Conservation (phyloP, 2,329 filamentous ascomycete species). For the Paraphaeosphaeria sporulosa region DNA sequence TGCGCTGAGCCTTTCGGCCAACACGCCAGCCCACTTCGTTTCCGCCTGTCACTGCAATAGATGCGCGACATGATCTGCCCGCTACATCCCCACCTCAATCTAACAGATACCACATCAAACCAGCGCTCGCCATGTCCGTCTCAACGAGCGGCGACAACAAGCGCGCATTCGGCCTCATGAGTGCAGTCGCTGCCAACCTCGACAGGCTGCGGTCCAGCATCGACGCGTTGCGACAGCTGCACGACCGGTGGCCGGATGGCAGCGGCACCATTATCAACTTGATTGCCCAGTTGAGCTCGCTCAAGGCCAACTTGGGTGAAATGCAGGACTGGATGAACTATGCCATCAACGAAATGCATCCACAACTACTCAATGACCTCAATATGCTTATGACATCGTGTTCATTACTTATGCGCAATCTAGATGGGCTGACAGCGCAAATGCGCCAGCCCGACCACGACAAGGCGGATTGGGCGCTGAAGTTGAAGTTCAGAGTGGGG, state of each 20-base stretch:
- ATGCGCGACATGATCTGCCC: constrained; percentile 26
- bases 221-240: constrained; percentile 43
- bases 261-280: constrained; percentile 44
- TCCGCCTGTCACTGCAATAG: constrained; percentile 14
- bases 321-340: constrained; percentile 47
- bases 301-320: constrained; percentile 44
- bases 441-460: constrained; percentile 42
- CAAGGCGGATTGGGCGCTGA: constrained; percentile 42
- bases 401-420: constrained; percentile 37
- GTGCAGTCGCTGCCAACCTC: constrained; percentile 38
- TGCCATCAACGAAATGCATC: constrained; percentile 43
- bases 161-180: constrained; percentile 37
- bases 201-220: constrained; percentile 42
- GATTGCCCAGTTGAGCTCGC: constrained; percentile 44
- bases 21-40: constrained; percentile 9
- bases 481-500: constrained; percentile 40
- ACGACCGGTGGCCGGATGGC: constrained; percentile 43
- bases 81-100: constrained; percentile 12
- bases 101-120: constrained; percentile 9
- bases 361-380: constrained; percentile 45
- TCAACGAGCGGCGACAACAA: constrained; percentile 37
- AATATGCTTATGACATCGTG: constrained; percentile 44
- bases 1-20: constrained; percentile 17
- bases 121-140: constrained; percentile 31
- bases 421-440: constrained; percentile 35